These are phyloP conservation scores for Malus hybrid DNA, from an alignment of 331 rosid species.

Conservation along the genomic window DNA sequence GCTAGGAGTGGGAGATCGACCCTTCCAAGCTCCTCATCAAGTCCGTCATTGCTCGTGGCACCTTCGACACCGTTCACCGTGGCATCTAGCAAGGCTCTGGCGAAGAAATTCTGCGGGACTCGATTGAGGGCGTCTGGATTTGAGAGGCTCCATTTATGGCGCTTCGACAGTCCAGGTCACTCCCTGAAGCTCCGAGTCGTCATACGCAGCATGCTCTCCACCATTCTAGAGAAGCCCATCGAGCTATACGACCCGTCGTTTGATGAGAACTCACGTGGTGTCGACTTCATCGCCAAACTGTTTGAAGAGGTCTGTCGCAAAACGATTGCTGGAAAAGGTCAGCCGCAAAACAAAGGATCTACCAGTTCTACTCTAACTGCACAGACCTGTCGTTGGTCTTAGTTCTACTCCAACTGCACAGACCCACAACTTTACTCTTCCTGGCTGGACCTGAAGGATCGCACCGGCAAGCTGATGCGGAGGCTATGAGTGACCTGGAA, in stretches of 20 bases:
- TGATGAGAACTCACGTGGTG: slow-evolving; percentile 92
- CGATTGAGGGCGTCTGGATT: slow-evolving; percentile 49
- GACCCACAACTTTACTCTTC: no score
- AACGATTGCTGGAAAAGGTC: slow-evolving; percentile 19
- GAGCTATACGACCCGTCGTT: slow-evolving; percentile 67
- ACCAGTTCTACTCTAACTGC: no score
- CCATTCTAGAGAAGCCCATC: no score
- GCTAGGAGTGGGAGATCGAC: slow-evolving; percentile 94
- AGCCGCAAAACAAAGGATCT: no score
- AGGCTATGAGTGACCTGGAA: slow-evolving; percentile 57
- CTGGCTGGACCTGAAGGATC: no score
- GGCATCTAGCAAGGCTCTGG: slow-evolving; percentile 47
- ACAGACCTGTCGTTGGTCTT: no score
- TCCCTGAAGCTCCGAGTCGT: slow-evolving; percentile 57
- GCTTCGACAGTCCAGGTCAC: slow-evolving; percentile 56
- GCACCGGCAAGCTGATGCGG: slow-evolving; percentile 11
- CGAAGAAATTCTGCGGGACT: slow-evolving; percentile 43
- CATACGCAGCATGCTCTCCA: slow-evolving; percentile 26
- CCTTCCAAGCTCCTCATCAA: slow-evolving; percentile 81
- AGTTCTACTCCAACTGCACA: no score
- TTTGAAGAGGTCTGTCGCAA: slow-evolving; percentile 68
- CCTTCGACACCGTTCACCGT: slow-evolving; percentile 90
- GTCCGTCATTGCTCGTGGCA: slow-evolving; percentile 79
- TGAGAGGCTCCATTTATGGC: slow-evolving; percentile 54
- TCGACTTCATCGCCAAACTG: slow-evolving; percentile 87